These are phyloP conservation scores for Apophysomyces trapeziformis DNA, from an alignment of 371 early-diverging fungal species.

Conservation along the genomic window DNA sequence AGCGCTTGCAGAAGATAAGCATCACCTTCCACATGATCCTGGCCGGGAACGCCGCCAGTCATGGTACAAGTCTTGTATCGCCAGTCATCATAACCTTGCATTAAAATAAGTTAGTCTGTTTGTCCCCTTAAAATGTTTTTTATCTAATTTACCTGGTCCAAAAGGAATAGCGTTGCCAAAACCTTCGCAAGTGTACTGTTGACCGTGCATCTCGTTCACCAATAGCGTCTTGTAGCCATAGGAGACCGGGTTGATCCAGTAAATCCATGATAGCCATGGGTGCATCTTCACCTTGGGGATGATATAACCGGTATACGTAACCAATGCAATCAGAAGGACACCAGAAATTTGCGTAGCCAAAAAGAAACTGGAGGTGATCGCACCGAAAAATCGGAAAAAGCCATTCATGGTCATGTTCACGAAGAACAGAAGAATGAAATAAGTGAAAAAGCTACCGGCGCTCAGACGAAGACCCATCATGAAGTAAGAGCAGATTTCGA, in stretches of 20 bases:
- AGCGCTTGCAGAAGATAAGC: slow-evolving; percentile 47
- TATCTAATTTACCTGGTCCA: slow-evolving; percentile 37
- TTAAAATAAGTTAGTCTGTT: not conserved
- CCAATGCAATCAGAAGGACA: slow-evolving; percentile 48
- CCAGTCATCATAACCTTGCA: slow-evolving; percentile 37
- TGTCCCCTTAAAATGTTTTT: slow-evolving; percentile 11
- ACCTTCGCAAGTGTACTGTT: slow-evolving; percentile 42
- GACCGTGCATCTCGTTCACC: slow-evolving; percentile 63
- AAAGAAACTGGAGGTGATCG: slow-evolving; percentile 51
- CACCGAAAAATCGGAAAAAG: slow-evolving; percentile 58
- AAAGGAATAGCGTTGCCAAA: slow-evolving; percentile 43
- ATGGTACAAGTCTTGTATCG: slow-evolving; percentile 58
- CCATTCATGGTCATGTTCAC: slow-evolving; percentile 52
- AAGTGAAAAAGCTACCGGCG: slow-evolving; percentile 57
- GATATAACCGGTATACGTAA: slow-evolving; percentile 61
- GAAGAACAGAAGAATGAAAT: slow-evolving; percentile 45
- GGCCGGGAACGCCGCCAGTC: slow-evolving; percentile 53
- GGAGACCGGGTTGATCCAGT: slow-evolving; percentile 66
- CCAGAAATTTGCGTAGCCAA: slow-evolving; percentile 56
- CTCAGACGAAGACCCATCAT: slow-evolving; percentile 52
- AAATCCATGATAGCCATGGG: slow-evolving; percentile 58
- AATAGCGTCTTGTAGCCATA: slow-evolving; percentile 66
- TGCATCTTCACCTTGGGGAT: slow-evolving; percentile 32
- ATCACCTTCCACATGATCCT: slow-evolving; percentile 48
- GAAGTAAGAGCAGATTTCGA: slow-evolving; percentile 47